phyloP scores from a whole-genome alignment of 2,329 filamentous ascomycete genomes.

The Alternaria triticimaculans region DNA sequence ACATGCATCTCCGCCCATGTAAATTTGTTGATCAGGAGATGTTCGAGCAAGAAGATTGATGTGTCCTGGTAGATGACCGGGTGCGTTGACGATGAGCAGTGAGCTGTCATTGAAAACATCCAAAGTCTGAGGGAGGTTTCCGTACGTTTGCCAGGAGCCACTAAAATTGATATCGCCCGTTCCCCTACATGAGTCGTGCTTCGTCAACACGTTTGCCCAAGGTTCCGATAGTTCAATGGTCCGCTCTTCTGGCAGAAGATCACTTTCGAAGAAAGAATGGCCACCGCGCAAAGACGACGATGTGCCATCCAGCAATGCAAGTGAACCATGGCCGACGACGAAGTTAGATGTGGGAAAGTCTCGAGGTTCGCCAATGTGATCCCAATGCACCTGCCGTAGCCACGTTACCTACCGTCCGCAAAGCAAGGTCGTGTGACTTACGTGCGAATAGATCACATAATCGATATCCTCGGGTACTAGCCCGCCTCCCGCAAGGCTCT shows the following conservation, averaged over 20 bases:
- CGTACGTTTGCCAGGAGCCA: constrained; percentile 53
- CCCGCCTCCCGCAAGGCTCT: constrained; percentile 47
- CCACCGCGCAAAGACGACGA: constrained; percentile 31
- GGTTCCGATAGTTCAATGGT: constrained; percentile 55
- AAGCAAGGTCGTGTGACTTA: constrained; percentile 24
- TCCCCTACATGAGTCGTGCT: not conserved
- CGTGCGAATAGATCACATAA: constrained; percentile 52
- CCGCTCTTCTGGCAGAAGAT: constrained; percentile 52
- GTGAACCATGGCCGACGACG: constrained; percentile 47
- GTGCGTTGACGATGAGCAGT: constrained; percentile 57
- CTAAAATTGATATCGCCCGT: constrained; percentile 17
- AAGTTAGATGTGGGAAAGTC: constrained; percentile 50
- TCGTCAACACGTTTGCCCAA: not conserved
- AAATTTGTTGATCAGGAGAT: constrained; percentile 50
- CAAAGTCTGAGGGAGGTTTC: constrained; percentile 53
- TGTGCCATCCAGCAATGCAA: constrained; percentile 30
- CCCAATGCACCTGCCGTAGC: constrained; percentile 49
- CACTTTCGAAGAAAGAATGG: constrained; percentile 53
- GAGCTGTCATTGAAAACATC: constrained; percentile 59
- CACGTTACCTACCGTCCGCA: not conserved
- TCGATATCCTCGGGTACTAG: constrained; percentile 50
- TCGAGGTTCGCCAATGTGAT: constrained; percentile 51
- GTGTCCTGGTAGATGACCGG: constrained; percentile 62
- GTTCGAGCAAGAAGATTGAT: constrained; percentile 58
- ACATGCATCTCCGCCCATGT: constrained; percentile 62